Evolutionary conservation across 352 stramenopile species (phyloP), one percentile per base, ranked within the genome.

Genomic region (Phytopythium montanum): DNA sequence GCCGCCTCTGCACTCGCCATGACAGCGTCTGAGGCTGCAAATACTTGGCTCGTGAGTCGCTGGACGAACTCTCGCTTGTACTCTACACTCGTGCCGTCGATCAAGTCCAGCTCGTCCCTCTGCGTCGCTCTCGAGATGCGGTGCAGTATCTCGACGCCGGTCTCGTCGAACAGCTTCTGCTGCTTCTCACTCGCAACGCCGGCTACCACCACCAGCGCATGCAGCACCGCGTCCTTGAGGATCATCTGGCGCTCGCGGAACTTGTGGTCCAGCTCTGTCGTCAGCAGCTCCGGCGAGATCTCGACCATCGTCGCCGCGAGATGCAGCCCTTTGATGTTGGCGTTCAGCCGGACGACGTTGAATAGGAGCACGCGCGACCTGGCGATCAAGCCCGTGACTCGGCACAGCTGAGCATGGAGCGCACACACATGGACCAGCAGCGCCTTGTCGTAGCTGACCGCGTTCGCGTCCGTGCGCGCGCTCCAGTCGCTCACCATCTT

Each of bases 261-360:
- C n/a, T 64, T 64, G 10, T 54, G 1, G 48, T 81, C 72, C 33
- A 77, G 77, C 50, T 72, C 60, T 10, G 61, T 64, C 29, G 62
- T 59, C 14, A 87, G 48, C 0, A 81, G 50, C 1, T 62, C 59
- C 0, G 77, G 68, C 13, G 74, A 60, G 2, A 75, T 62, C 28
- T 79, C 66, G 9, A 81, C 26, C 50, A 87, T 80, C 0, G 50
- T 54, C 50, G 64, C 60, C 9, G 71, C 56, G 4, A 75, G 80
- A 46, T 74, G 80, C 8, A 88, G 28, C 0, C 75, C 78, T 41
- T 67, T 69, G 26, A 88, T 79, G 45, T 75, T 70, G 1, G 64
- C 54, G 52, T 82, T 75, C 9, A 49, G 54, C 25, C 68, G 58
- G 19, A 86, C 12, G 12, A 88, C 18, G 29, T 88, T 73, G 23